Evolutionary conservation across 495 filamentous ascomycete genomes (phyloP), one percentile per base, ranked within the genome.

Genomic region (Corynascus novoguineensis): DNA sequence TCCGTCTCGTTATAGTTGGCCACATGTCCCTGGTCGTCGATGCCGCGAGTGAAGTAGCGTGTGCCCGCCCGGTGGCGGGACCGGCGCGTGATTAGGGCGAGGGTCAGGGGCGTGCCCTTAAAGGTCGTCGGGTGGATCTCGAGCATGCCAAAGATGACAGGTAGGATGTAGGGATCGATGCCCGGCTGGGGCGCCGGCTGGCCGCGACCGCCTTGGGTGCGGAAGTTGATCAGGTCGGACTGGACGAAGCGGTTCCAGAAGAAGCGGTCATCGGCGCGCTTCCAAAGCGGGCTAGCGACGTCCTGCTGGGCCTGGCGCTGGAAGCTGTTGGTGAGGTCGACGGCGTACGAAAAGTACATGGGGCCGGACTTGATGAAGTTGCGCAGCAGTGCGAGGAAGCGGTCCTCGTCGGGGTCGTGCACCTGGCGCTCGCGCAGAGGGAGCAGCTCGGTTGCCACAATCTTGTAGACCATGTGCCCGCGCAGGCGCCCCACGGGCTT

Each of bases 1-100:
- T 98, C 93, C 0, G 95, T 97, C 75, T 98, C 93, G 65, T 98
- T 98, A 79, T 90, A 98, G 66, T 98, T 98, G 19, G 90, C 87
- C 5, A 90, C 95, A 67, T 97, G 81, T n/a, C 93, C 93, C 58
- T 89, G 73, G 55, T 96, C 90, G 65, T 98, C 92, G 21, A 97
- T 81, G 31, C 93, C 93, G 50, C 93, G 84, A 0, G 95, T 92
- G 67, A 97, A 90, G 75, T 97, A 97, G 68, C 93, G 76, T 6
- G 93, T 97, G 22, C 93, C 93, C 14, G 81, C 92, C 57, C 92
- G 80, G 67, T 95, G 82, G 62, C 93, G 79, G 12, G 89, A 93
- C 60, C 90, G 81, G 50, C 93, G 82, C 5, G 92, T 91, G 58
- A 98, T 93, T 12, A 98, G 81, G 9, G 84, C 84, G 52, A 96